phyloP scores from a whole-genome alignment of 108 stramenopile species.

The Pseudonitzschia multistriata region DNA sequence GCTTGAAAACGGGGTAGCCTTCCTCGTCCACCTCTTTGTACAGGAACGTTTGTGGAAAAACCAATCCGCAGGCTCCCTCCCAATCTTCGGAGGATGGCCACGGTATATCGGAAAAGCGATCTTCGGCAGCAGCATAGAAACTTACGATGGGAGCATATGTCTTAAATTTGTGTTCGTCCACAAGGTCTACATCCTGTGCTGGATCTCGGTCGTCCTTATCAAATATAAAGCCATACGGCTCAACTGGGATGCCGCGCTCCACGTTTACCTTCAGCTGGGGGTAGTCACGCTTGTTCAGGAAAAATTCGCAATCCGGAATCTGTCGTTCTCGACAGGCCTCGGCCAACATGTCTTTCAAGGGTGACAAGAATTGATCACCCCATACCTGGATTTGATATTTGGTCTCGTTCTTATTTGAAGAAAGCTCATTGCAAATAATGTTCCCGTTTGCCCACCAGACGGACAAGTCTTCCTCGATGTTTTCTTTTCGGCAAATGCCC shows the following conservation, averaged over 20 bases:
- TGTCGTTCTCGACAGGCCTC: constrained; percentile 84
- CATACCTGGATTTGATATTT: constrained; percentile 74
- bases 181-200: constrained; percentile 89
- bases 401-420: constrained; percentile 63
- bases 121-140: constrained; percentile 89
- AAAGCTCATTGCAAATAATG: constrained; percentile 98
- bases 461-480: constrained; percentile 80
- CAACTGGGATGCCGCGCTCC: constrained; percentile 76
- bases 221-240: constrained; percentile 99
- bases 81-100: constrained; percentile 99
- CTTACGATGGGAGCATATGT: constrained; percentile 95
- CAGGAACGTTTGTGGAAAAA: constrained; percentile 84
- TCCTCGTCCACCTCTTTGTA: constrained; percentile 58
- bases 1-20: constrained; percentile 68
- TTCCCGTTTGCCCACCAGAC: constrained; percentile 99
- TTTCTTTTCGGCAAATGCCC: constrained; percentile 86
- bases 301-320: constrained; percentile 99
- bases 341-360: constrained; percentile 95
- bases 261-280: constrained; percentile 98
- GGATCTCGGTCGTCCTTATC: constrained; percentile 96
- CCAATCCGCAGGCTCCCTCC: constrained; percentile 96
- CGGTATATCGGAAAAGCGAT: constrained; percentile 96
- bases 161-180: constrained; percentile 73
- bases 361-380: constrained; percentile 96
- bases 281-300: constrained; percentile 99